phyloP scores from a whole-genome alignment of 345 rosid species.

The Hibiscus trionum region DNA sequence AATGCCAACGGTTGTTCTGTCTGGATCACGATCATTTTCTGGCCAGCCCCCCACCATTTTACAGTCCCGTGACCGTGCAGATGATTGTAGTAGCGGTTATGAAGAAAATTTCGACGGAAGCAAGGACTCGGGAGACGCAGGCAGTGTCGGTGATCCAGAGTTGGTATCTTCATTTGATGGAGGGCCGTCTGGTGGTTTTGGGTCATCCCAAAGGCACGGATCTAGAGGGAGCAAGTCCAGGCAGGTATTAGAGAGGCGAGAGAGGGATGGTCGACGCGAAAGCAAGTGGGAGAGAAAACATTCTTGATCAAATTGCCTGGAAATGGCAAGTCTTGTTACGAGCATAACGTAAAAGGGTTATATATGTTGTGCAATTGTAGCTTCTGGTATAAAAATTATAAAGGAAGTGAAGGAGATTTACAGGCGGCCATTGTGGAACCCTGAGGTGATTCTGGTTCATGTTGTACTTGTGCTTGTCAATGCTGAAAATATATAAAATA shows the following conservation, averaged over 20 bases:
- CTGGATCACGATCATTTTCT: constrained; percentile 52
- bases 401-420: background rate
- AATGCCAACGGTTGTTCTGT: constrained; percentile 41
- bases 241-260: constrained; percentile 59
- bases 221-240: constrained; percentile 65
- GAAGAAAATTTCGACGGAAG: constrained; percentile 73
- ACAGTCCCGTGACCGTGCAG: constrained; percentile 64
- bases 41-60: constrained; percentile 71
- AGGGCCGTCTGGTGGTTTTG: constrained; percentile 47
- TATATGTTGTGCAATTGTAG: background rate
- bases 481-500: background rate
- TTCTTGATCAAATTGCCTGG: constrained; percentile 17
- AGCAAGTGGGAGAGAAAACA: constrained; percentile 90
- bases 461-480: background rate
- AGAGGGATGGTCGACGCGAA: constrained; percentile 61
- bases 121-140: constrained; percentile 68
- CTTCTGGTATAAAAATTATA: background rate
- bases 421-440: background rate
- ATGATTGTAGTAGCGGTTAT: constrained; percentile 55
- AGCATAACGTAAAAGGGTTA: background rate
- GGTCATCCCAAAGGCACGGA: constrained; percentile 49
- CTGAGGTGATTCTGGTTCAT: constrained; percentile 1
- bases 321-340: background rate
- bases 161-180: constrained; percentile 52
- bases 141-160: constrained; percentile 69